These are phyloP conservation scores for Teratosphaeria viscida DNA, from an alignment of 2,329 filamentous ascomycete genomes.

Conservation along the genomic window DNA sequence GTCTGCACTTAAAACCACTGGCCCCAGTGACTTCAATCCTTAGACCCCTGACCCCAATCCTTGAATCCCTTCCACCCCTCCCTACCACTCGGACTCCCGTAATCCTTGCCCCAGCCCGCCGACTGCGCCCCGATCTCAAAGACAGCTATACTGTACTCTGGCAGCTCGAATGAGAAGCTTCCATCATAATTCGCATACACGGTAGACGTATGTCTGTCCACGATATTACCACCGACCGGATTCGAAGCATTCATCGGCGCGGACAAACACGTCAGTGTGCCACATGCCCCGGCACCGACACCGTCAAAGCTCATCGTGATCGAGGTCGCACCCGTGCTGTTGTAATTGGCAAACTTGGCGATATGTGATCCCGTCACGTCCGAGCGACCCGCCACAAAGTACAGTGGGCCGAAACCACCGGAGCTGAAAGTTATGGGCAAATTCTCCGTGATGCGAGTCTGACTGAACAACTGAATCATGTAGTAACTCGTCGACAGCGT, in stretches of 20 bases:
- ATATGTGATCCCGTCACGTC: slow-evolving; percentile 28
- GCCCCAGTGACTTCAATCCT: neutral
- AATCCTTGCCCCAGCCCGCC: slow-evolving; percentile 5
- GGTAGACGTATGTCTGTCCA: slow-evolving; percentile 31
- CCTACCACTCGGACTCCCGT: slow-evolving; percentile 3
- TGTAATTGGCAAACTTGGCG: slow-evolving; percentile 41
- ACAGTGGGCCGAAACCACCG: slow-evolving; percentile 31
- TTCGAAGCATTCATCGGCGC: slow-evolving; percentile 22
- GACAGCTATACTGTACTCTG: slow-evolving; percentile 47
- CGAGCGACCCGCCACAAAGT: slow-evolving; percentile 36
- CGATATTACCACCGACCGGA: slow-evolving; percentile 38
- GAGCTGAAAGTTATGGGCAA: slow-evolving; percentile 30
- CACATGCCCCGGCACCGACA: slow-evolving; percentile 22
- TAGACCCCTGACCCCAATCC: slow-evolving; percentile 2
- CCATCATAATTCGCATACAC: slow-evolving; percentile 38
- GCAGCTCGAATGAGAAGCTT: slow-evolving; percentile 43
- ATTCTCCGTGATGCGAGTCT: slow-evolving; percentile 35
- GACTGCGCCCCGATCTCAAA: slow-evolving; percentile 29
- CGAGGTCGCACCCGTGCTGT: slow-evolving; percentile 31
- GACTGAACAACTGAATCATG: slow-evolving; percentile 31
- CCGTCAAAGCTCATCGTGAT: slow-evolving; percentile 29
- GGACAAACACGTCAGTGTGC: slow-evolving; percentile 34
- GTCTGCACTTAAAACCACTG: neutral
- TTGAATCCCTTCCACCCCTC: slow-evolving; percentile 10
- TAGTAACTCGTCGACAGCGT: slow-evolving; percentile 23